Conservation (phyloP, 768 basidiomycete species). For the Termitomyces sp. region DNA sequence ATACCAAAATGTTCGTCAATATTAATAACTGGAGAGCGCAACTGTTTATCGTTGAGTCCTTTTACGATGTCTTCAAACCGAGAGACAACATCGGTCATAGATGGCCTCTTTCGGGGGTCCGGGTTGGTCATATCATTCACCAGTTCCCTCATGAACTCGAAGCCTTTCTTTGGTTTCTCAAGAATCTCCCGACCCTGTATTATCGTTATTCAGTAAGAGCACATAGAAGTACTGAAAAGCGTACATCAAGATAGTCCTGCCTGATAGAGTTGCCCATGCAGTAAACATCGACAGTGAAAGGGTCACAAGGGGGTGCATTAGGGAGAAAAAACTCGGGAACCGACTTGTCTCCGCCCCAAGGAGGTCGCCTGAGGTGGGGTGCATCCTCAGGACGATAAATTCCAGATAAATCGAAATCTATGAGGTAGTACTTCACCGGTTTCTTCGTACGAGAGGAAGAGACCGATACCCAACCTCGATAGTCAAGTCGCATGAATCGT, state of each 20-base stretch:
- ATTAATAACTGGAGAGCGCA: constrained; percentile 28
- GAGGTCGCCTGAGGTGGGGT: constrained; percentile 27
- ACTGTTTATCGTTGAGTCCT: constrained; percentile 14
- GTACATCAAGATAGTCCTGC: not conserved
- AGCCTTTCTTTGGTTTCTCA: not conserved
- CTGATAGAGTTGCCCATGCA: not conserved
- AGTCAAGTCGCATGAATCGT: not conserved
- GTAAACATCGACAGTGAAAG: constrained; percentile 1
- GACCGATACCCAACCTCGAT: not conserved
- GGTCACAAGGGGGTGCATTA: not conserved
- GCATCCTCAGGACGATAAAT: constrained; percentile 19
- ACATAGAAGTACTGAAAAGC: not conserved
- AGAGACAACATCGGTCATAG: constrained; percentile 28
- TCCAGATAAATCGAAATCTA: not conserved
- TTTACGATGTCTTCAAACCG: not conserved
- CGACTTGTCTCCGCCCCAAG: constrained; percentile 39
- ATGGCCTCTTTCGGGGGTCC: constrained; percentile 32
- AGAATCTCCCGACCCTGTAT: not conserved
- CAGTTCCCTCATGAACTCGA: not conserved
- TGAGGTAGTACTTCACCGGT: not conserved
- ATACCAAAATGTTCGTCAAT: not conserved
- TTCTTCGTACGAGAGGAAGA: not conserved
- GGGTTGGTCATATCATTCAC: constrained; percentile 9
- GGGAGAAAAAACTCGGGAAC: constrained; percentile 27
- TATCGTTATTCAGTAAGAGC: not conserved